These are phyloP conservation scores for Terana coerulea DNA, from an alignment of 768 basidiomycete species.

Conservation along the genomic window DNA sequence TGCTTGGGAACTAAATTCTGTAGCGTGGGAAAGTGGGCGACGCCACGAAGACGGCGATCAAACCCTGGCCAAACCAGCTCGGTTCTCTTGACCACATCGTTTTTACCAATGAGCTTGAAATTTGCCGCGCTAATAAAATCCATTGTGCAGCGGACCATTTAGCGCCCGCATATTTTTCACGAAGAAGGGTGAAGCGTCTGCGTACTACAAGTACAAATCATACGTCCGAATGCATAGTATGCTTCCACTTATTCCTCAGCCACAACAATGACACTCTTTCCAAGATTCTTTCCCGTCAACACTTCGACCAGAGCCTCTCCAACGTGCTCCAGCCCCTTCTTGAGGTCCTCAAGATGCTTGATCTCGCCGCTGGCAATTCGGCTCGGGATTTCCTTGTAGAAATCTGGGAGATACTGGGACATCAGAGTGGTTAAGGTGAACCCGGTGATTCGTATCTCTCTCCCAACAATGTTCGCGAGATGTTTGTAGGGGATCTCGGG, in stretches of 20 bases:
- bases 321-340: slow-evolving; percentile 29
- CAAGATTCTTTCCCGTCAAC: slow-evolving; percentile 30
- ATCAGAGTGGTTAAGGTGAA: slow-evolving; percentile 26
- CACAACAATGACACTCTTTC: slow-evolving; percentile 33
- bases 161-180: too few species aligned
- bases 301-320: slow-evolving; percentile 33
- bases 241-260: slow-evolving; percentile 26
- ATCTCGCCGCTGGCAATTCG: slow-evolving; percentile 31
- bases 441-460: slow-evolving; percentile 27
- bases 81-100: too few species aligned
- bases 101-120: too few species aligned
- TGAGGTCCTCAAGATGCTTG: slow-evolving; percentile 32
- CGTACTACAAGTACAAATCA: too few species aligned
- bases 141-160: too few species aligned
- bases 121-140: too few species aligned
- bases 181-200: too few species aligned
- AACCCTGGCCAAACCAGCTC: too few species aligned
- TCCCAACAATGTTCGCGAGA: slow-evolving; percentile 22
- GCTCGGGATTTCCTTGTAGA: slow-evolving; percentile 27
- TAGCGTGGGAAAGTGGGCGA: too few species aligned
- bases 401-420: slow-evolving; percentile 24
- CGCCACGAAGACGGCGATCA: too few species aligned
- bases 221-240: too few species aligned
- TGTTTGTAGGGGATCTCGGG: slow-evolving; percentile 18
- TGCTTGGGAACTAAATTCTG: too few species aligned